These are phyloP conservation scores for Metschnikowia lochheadii DNA, from an alignment of 805 yeast genomes.

Conservation along the genomic window DNA sequence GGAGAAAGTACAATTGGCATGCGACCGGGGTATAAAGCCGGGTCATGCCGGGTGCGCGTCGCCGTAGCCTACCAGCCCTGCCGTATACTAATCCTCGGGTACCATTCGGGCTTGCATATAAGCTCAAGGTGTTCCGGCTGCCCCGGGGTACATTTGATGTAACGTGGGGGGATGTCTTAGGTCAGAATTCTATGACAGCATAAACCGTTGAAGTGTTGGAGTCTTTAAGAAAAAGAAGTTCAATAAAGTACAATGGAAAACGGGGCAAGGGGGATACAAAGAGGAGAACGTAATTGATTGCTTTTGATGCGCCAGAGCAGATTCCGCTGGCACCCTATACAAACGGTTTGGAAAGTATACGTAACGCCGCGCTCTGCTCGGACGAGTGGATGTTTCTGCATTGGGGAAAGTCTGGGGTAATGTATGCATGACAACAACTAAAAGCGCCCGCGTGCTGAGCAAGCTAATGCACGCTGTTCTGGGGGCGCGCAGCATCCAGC, in stretches of 20 bases:
- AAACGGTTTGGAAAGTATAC: neutral
- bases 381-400: slow-evolving; percentile 10
- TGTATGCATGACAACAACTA: slow-evolving; percentile 7
- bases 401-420: slow-evolving; percentile 23
- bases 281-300: neutral
- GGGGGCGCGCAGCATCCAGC: neutral
- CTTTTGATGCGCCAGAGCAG: neutral
- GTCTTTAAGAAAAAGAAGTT: too few species aligned
- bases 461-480: neutral
- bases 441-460: neutral
- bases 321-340: neutral
- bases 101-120: neutral
- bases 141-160: neutral
- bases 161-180: too few species aligned
- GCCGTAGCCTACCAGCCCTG: slow-evolving; percentile 2
- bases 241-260: too few species aligned
- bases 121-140: neutral
- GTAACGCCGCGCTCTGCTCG: slow-evolving; percentile 5
- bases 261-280: too few species aligned
- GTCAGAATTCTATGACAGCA: too few species aligned
- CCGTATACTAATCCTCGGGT: slow-evolving; percentile 4
- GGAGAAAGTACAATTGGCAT: slow-evolving; percentile 8
- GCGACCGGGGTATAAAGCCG: slow-evolving; percentile 12
- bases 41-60: slow-evolving; percentile 9
- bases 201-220: too few species aligned